A percentile compares a stretch with the other conserved stretches of the same genome.
Conservation (phyloP, 495 filamentous ascomycete genomes). For the Hyaloscypha variabilis region DNA sequence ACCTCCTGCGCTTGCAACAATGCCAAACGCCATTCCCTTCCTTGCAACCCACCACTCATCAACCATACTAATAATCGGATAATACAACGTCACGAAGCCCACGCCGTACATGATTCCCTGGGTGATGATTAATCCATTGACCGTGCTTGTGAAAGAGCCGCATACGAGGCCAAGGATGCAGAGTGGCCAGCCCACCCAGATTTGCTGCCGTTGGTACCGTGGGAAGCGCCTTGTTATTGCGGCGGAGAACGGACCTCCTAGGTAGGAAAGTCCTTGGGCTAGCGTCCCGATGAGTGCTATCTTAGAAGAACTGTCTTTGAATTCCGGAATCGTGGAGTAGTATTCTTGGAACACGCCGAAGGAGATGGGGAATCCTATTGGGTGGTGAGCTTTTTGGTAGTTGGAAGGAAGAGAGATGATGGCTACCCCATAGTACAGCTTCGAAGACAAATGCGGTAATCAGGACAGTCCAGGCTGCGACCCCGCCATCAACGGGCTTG, state of each 20-base stretch:
- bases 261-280: constrained; percentile 36
- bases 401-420: background rate
- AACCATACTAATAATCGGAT: constrained; percentile 40
- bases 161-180: constrained; percentile 38
- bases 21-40: constrained; percentile 45
- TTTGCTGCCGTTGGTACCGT: constrained; percentile 34
- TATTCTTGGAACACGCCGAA: constrained; percentile 43
- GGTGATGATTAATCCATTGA: constrained; percentile 39
- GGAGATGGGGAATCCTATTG: constrained; percentile 38
- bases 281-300: constrained; percentile 41
- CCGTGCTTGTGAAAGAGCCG: constrained; percentile 36
- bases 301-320: constrained; percentile 31
- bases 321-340: constrained; percentile 37
- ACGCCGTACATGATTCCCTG: constrained; percentile 43
- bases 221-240: constrained; percentile 35
- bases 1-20: constrained; percentile 42
- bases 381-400: background rate
- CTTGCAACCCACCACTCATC: constrained; percentile 45
- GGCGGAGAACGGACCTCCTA: constrained; percentile 36
- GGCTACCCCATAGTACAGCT: constrained; percentile 37
- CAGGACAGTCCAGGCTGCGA: constrained; percentile 30
- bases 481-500: constrained; percentile 22
- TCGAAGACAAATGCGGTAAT: constrained; percentile 35
- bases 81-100: constrained; percentile 40
- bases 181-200: constrained; percentile 36